These are phyloP conservation scores for Microdochium bolleyi DNA, from an alignment of 2,329 filamentous ascomycete genomes.

Conservation along the genomic window DNA sequence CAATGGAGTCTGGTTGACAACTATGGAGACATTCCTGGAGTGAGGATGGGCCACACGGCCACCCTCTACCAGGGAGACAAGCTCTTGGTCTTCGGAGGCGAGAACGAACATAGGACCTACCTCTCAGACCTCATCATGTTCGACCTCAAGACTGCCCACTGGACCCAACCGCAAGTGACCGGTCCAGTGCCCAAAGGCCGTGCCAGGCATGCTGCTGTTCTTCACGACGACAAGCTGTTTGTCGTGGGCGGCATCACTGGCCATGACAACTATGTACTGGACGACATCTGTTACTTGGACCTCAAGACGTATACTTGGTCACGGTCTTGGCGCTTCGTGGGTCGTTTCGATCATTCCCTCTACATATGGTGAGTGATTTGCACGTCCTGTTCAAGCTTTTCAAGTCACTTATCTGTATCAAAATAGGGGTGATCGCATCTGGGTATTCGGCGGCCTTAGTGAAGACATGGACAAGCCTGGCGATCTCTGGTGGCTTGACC, in stretches of 20 bases:
- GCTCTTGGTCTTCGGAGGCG: slow-evolving; percentile 92
- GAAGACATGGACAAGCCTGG: slow-evolving; percentile 96
- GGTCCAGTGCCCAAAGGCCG: slow-evolving; percentile 83
- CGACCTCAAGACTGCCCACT: slow-evolving; percentile 87
- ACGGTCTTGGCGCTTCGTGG: slow-evolving; percentile 88
- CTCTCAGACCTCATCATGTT: slow-evolving; percentile 95
- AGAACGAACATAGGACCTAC: slow-evolving; percentile 95
- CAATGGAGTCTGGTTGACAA: slow-evolving; percentile 97
- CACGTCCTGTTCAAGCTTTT: background rate
- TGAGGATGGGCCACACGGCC: slow-evolving; percentile 97
- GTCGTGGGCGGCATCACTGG: slow-evolving; percentile 94
- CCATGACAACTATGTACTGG: slow-evolving; percentile 82
- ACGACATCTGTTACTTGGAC: slow-evolving; percentile 95
- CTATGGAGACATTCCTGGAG: slow-evolving; percentile 94
- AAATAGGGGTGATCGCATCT: slow-evolving; percentile 65
- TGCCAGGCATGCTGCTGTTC: slow-evolving; percentile 85
- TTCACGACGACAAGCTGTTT: slow-evolving; percentile 95
- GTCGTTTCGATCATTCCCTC: slow-evolving; percentile 88
- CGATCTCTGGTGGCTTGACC: slow-evolving; percentile 94
- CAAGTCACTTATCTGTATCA: slow-evolving; percentile 8
- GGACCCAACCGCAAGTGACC: slow-evolving; percentile 84
- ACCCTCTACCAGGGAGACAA: slow-evolving; percentile 92
- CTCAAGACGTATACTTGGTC: slow-evolving; percentile 98
- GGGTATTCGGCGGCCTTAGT: slow-evolving; percentile 92
- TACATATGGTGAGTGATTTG: slow-evolving; percentile 62